Evolutionary conservation across 1,284 basidiomycete genomes (phyloP), one percentile per base, ranked within the genome.

Genomic region (Cryptococcus wingfieldii): DNA sequence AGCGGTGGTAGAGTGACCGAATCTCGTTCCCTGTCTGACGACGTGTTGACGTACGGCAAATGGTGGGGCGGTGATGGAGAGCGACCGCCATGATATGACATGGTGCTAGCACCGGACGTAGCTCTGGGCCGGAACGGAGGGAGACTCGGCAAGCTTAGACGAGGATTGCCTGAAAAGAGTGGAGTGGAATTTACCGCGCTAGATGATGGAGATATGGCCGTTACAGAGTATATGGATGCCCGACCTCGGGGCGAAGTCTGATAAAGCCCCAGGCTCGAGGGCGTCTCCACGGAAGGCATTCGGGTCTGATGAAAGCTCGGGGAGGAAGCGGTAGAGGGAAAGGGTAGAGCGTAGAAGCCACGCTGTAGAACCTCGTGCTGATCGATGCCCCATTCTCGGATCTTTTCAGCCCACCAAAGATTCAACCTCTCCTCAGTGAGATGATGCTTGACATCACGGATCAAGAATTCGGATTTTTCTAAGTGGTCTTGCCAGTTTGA

Each of bases 401-500:
- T 53, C 25, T 64, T 54, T 55, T 74, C 69, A 18, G 56, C 51
- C 72, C 72, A 74, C 72, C 72, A 74, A 1, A 58, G 10, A n/a
- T 49, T 53, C 7, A 74, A 61, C 4, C 66, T 65, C 23, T 71
- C 67, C 37, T 72, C 70, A 28, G 70, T 59, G 1, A 58, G 50
- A 6, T 52, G 42, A 47, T 70, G 67, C 34, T 61, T 61, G 2
- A 62, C 41, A 6, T 62, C 58, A 5, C 61, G 52, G 2, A 64
- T 55, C 2, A 63, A 46, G 2, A 61, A 51, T 13, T 58, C 53
- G n/a, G 65, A 62, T 25, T 53, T 51, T 19, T 63, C 56, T 9
- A 74, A 47, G 54, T 73, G 72, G 47, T 71, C 70, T 27, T 64
- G 67, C 72, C 72, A 75, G 50, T 70, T 70, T 10, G 67, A 61